Percentiles rank a stretch among this genome's conserved stretches.
Evolutionary conservation across 371 early-diverging fungal genomes (phyloP).

Genomic region (Mortierella polycephala): DNA sequence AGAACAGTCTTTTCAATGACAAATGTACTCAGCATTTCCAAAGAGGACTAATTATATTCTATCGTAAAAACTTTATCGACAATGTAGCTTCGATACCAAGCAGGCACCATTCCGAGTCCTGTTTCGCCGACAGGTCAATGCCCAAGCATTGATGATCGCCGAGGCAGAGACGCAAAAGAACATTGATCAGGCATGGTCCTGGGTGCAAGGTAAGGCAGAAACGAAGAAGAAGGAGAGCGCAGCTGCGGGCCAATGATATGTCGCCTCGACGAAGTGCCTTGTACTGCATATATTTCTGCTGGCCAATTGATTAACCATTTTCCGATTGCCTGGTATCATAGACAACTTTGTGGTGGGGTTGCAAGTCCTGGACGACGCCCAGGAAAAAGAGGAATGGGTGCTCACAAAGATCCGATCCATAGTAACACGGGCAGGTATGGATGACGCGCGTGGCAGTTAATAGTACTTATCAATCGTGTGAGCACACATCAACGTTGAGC

Average conservation of each 20-base stretch:
- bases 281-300: too few relatives aligned
- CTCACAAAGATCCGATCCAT: slow-evolving; percentile 90
- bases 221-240: too few relatives aligned
- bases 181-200: slow-evolving; percentile 88
- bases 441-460: too few relatives aligned
- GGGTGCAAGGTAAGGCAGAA: slow-evolving; percentile 78
- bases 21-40: neutral
- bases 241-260: too few relatives aligned
- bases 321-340: slow-evolving; percentile 15
- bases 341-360: slow-evolving; percentile 80
- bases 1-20: slow-evolving; percentile 1
- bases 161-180: slow-evolving; percentile 84
- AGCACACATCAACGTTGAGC: too few relatives aligned
- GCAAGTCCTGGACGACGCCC: slow-evolving; percentile 75
- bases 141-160: slow-evolving; percentile 69
- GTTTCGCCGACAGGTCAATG: slow-evolving; percentile 71
- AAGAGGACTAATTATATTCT: neutral
- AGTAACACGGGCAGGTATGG: slow-evolving; percentile 81
- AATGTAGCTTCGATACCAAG: slow-evolving; percentile 84
- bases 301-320: neutral
- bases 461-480: too few relatives aligned
- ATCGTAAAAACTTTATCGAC: neutral
- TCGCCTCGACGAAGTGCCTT: too few relatives aligned
- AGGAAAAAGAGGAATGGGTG: slow-evolving; percentile 86
- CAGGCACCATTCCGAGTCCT: slow-evolving; percentile 93